Evolutionary conservation across 2,329 filamentous ascomycete genomes (phyloP).

Genomic region (Graphium sp.): DNA sequence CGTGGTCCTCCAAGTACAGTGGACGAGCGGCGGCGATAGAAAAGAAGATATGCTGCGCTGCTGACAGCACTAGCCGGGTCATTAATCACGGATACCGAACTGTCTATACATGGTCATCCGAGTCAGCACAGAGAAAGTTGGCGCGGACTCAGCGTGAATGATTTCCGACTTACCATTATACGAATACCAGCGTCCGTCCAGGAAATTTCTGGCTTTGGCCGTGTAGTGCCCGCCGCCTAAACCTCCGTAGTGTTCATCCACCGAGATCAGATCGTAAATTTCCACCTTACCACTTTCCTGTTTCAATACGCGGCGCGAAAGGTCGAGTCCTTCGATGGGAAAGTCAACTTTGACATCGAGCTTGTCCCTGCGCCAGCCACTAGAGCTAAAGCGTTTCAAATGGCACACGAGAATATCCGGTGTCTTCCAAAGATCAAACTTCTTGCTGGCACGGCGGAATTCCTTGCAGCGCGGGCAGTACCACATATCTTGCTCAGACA

Average conservation of each 20-base stretch:
- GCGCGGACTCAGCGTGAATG: background rate
- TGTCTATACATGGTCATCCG: constrained; percentile 36
- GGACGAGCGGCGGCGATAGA: constrained; percentile 77
- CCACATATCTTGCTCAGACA: constrained; percentile 95
- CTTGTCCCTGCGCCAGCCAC: constrained; percentile 71
- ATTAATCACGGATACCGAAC: constrained; percentile 45
- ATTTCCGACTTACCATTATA: constrained; percentile 62
- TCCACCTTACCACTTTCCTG: constrained; percentile 68
- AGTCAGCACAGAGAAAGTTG: constrained; percentile 18
- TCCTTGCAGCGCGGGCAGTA: constrained; percentile 95
- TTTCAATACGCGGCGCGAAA: constrained; percentile 63
- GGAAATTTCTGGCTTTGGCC: constrained; percentile 83
- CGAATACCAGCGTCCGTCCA: constrained; percentile 81
- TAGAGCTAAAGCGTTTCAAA: constrained; percentile 85
- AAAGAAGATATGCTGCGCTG: constrained; percentile 74
- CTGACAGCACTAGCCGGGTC: constrained; percentile 51
- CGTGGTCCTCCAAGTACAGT: constrained; percentile 62
- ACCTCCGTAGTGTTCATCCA: constrained; percentile 90
- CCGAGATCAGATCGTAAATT: constrained; percentile 83
- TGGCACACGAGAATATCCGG: constrained; percentile 93
- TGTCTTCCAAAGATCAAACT: constrained; percentile 91
- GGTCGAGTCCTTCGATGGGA: constrained; percentile 71
- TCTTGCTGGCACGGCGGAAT: constrained; percentile 82
- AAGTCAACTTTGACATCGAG: constrained; percentile 85
- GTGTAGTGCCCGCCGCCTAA: constrained; percentile 94